Evolutionary conservation across 2,329 filamentous ascomycete genomes (phyloP).

Genomic region (Pochonia chlamydosporia): DNA sequence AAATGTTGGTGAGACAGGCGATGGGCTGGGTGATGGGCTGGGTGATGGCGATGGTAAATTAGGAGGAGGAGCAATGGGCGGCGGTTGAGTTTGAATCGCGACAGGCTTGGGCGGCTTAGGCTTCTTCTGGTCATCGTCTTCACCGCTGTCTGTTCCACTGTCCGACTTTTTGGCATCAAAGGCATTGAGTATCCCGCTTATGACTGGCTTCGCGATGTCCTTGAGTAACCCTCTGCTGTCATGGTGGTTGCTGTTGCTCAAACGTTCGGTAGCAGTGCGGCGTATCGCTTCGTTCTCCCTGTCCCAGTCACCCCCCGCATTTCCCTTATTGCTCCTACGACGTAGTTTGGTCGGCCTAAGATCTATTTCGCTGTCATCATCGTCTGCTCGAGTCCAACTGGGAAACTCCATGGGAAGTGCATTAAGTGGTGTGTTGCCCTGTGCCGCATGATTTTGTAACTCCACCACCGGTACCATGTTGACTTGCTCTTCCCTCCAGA

Average conservation of each 20-base stretch:
- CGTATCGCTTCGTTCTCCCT: background rate
- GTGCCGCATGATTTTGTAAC: background rate
- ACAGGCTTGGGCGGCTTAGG: background rate
- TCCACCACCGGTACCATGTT: constrained; percentile 2
- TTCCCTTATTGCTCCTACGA: constrained; percentile 1
- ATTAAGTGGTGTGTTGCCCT: background rate
- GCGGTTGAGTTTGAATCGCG: background rate
- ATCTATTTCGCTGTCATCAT: background rate
- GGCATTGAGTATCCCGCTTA: background rate
- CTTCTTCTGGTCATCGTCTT: background rate
- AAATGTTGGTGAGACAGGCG: background rate
- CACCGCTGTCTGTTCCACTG: background rate
- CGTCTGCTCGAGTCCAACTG: constrained; percentile 1
- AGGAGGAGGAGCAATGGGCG: background rate
- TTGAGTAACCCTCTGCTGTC: background rate
- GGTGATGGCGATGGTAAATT: background rate
- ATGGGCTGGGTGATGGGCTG: background rate
- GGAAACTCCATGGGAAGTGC: constrained; percentile 2
- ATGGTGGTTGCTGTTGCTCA: background rate
- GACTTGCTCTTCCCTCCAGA: background rate
- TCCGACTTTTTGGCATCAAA: background rate
- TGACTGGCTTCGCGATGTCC: background rate
- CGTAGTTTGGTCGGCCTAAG: background rate
- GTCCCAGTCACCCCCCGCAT: background rate
- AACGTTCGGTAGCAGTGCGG: background rate